Percentiles rank a stretch among this genome's conserved stretches.
Evolutionary conservation across 257 asterid genomes (phyloP).

Genomic region (Echium plantagineum): DNA sequence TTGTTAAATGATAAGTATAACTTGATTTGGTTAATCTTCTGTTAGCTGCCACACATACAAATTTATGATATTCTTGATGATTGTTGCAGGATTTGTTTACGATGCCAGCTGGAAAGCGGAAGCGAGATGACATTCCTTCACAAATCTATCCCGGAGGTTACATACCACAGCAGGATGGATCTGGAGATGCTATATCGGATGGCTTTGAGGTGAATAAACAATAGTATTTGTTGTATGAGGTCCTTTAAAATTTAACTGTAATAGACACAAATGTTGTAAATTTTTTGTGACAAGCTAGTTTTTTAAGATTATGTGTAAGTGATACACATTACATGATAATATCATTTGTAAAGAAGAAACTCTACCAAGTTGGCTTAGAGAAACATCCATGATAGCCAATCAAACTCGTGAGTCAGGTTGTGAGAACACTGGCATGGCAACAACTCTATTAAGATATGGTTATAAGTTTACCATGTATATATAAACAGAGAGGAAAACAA

Average conservation of each 20-base stretch:
- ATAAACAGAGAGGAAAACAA: not conserved
- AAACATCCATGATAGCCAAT: too few species aligned
- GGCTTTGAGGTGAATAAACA: slow-evolving; percentile 38
- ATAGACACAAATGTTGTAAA: too few species aligned
- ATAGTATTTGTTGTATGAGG: not conserved
- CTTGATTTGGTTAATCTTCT: not conserved
- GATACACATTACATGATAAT: too few species aligned
- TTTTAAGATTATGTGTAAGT: too few species aligned
- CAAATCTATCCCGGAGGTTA: slow-evolving; percentile 59
- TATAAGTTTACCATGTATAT: too few species aligned
- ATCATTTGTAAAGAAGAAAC: too few species aligned
- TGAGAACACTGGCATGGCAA: too few species aligned
- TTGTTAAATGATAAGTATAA: not conserved
- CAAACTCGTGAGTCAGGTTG: too few species aligned
- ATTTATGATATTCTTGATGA: not conserved
- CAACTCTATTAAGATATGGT: too few species aligned
- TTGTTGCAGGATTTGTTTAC: slow-evolving; percentile 63
- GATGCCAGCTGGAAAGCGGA: slow-evolving; percentile 66
- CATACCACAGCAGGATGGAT: slow-evolving; percentile 98
- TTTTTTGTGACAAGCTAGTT: too few species aligned
- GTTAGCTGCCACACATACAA: not conserved
- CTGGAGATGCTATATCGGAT: slow-evolving; percentile 46
- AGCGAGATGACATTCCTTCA: slow-evolving; percentile 67
- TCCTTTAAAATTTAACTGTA: too few species aligned
- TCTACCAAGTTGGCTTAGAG: too few species aligned